Base-by-base conservation (phyloP, 805 yeast genomes). In the Priceomyces medius region DNA sequence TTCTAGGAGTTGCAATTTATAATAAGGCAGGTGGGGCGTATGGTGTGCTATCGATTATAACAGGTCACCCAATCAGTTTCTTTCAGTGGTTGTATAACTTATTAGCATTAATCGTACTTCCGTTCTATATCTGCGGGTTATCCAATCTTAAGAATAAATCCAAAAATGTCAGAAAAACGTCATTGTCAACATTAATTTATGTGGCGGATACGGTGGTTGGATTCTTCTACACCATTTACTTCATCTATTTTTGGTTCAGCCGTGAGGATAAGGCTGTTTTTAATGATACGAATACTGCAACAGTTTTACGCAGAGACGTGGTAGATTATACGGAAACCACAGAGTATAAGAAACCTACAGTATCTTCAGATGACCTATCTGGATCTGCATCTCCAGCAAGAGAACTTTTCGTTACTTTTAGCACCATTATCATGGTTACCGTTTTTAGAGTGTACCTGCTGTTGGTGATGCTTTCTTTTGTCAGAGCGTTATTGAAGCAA, bases 11-110 rank as follows among this genome's bases (percentile, higher is more conserved):
- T 27, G 85, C 90, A 12, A 76, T 89, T 27, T 73, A 90, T 48
- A 91, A 91, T 68, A 90, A 90, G 59, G 87, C 90, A 50, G 81
- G 95, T 44, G 97, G 98, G 7, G 71, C 81, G 16, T 91, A 84
- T 61, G 99, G 97, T 20, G 68, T 91, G 26, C 67, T 89, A 17
- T 89, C 97, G 1, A 61, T 91, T 19, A 76, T 91, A 55, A 90
- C 97, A 0, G 93, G 96, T 1, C 96, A 90, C 56, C 93, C 93
- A 2, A 72, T 90, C 41, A 82, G 81, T 45, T 77, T 82, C 45
- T 68, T 85, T 66, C 97, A 91, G 58, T 86, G 96, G 93, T 44
- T 85, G 1, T 79, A 82, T 49, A 88, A 90, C 60, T 51, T 84
- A 13, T 59, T 83, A 44, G 83, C 95, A 2, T 66, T 86, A 12